A percentile compares a stretch with the other conserved stretches of the same genome.
Conservation (phyloP, 2,329 filamentous ascomycete species). For the Alternaria sp. region DNA sequence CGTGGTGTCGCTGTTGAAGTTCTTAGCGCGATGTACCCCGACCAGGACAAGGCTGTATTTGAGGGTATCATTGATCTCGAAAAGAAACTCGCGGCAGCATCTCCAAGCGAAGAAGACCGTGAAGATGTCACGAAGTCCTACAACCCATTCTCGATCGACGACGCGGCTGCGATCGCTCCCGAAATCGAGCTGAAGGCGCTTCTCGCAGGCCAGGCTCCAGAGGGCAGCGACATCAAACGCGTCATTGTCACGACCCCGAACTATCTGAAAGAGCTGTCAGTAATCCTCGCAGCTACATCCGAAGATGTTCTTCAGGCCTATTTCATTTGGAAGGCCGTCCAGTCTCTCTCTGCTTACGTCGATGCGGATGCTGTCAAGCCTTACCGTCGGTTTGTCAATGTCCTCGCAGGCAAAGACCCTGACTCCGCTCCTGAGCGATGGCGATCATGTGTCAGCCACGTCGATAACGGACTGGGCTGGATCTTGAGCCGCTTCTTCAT, state of each 20-base stretch:
- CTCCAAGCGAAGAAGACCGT: slow-evolving; percentile 64
- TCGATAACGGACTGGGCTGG: slow-evolving; percentile 68
- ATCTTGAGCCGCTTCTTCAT: slow-evolving; percentile 75
- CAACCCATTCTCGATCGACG: slow-evolving; percentile 66
- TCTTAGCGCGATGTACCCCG: slow-evolving; percentile 28
- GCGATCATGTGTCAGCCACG: slow-evolving; percentile 67
- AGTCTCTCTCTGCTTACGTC: slow-evolving; percentile 60
- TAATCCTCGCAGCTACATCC: slow-evolving; percentile 61
- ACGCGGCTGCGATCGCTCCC: slow-evolving; percentile 63
- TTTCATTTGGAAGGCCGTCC: slow-evolving; percentile 68
- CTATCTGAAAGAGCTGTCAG: slow-evolving; percentile 65
- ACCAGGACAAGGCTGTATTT: slow-evolving; percentile 42
- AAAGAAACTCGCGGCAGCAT: slow-evolving; percentile 65
- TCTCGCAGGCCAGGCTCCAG: slow-evolving; percentile 60
- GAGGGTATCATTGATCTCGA: slow-evolving; percentile 59
- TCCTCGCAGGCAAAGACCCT: slow-evolving; percentile 67
- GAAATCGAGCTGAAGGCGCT: slow-evolving; percentile 62
- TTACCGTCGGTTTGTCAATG: slow-evolving; percentile 65
- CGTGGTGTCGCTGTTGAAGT: slow-evolving; percentile 32
- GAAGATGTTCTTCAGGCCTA: slow-evolving; percentile 66
- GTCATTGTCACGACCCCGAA: slow-evolving; percentile 66
- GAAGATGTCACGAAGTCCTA: slow-evolving; percentile 72
- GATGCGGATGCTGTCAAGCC: slow-evolving; percentile 67
- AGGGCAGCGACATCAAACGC: slow-evolving; percentile 57
- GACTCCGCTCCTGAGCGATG: slow-evolving; percentile 69